Base-by-base conservation (phyloP, 306 rosid species). In the Geum urbanum region DNA sequence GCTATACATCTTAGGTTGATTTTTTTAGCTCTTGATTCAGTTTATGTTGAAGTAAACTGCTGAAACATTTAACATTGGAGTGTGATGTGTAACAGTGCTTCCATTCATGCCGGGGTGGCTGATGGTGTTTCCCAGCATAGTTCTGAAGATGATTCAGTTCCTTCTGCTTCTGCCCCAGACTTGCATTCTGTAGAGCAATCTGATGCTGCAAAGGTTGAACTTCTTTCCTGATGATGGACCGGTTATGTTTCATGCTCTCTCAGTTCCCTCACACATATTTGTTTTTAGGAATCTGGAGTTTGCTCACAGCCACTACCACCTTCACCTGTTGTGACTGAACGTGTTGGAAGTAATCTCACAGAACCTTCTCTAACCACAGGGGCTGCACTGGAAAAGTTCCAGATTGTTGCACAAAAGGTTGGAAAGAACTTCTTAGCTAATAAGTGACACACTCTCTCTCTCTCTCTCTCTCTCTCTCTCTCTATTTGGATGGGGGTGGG, bases 331-430 rank as follows among this genome's bases (percentile, higher is more conserved):
- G 81, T 80, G 12, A 59, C 83, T 35, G 99, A 95, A 77, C 92
- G 95, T 69, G 84, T 82, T 66, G 97, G 87, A 78, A 89, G 80
- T 83, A 81, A 69, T 62, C 73, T 84, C 67, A 80, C 95, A 40
- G 99, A 95, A 78, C 85, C 95, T 67, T 81, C 96, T 57, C 92
- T 95, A 52, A 80, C 77, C 24, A 91, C 99, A 27, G 86, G 96
- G 83, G 97, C 87, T 65, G 99, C 97, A 39, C 77, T 95, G 80
- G 97, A 95, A 79, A 95, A 91, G 76, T 95, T 80, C 79, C 96
- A 87, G 77, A 76, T 89, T 77, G 88, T 95, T 43, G 92, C 96
- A 24, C 99, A 83, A 56, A 95, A 91, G 99, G 99, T 95, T 71
- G 70, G 55, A 20, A 19, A 53, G n/a, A 16, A 62, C 47, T 41